A percentile compares a stretch with the other conserved stretches of the same genome.
Evolutionary conservation across 306 rosid genomes (phyloP).

Genomic region (Casuarina glauca): DNA sequence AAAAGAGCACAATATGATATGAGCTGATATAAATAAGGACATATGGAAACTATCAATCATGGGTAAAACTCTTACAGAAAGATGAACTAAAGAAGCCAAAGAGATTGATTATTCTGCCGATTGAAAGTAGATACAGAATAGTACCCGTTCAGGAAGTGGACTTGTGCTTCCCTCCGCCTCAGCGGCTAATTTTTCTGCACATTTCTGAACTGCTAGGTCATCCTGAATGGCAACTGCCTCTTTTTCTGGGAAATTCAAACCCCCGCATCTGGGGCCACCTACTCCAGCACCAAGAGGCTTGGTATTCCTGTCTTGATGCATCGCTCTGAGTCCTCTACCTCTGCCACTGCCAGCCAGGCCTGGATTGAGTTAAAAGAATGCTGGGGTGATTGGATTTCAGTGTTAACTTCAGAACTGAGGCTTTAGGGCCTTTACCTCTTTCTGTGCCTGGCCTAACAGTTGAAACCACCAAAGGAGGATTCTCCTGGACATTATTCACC

Average conservation of each 20-base stretch:
- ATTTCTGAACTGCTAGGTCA: slow-evolving; percentile 37
- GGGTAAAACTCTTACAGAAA: neutral
- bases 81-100: slow-evolving; percentile 15
- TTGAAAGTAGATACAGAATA: slow-evolving; percentile 6
- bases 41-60: neutral
- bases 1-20: neutral
- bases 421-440: slow-evolving; percentile 29
- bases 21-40: neutral
- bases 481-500: slow-evolving; percentile 40
- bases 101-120: neutral
- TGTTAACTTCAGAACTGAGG: neutral
- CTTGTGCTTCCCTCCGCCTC: slow-evolving; percentile 72
- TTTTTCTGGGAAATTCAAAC: slow-evolving; percentile 27
- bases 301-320: slow-evolving; percentile 41
- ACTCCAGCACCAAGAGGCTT: slow-evolving; percentile 62
- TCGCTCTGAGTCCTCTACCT: slow-evolving; percentile 51
- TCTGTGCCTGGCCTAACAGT: slow-evolving; percentile 32
- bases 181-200: slow-evolving; percentile 65
- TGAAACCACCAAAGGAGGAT: slow-evolving; percentile 42
- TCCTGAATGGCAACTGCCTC: slow-evolving; percentile 34
- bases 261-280: slow-evolving; percentile 37
- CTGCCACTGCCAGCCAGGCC: slow-evolving; percentile 93
- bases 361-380: slow-evolving; percentile 28
- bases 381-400: slow-evolving; percentile 7
- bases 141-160: slow-evolving; percentile 89